phyloP scores from a whole-genome alignment of 2,329 filamentous ascomycete genomes.

The Teratosphaeria zuluensis region DNA sequence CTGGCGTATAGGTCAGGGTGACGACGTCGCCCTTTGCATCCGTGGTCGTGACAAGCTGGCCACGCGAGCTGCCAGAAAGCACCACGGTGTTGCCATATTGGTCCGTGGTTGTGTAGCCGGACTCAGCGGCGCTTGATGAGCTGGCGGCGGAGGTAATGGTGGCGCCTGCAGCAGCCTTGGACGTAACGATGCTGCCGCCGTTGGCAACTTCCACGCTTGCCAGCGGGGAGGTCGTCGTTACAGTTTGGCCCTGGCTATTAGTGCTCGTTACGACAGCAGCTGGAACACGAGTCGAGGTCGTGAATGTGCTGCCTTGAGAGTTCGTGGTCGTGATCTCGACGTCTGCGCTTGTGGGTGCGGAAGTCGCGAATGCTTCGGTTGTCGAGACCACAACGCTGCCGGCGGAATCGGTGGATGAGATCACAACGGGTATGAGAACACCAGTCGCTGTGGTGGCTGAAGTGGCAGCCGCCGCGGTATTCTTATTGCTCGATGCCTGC shows the following conservation, averaged over 20 bases:
- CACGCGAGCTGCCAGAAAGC: slow-evolving; percentile 22
- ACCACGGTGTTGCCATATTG: slow-evolving; percentile 29
- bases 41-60: slow-evolving; percentile 36
- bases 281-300: slow-evolving; percentile 29
- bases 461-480: not conserved
- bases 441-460: slow-evolving; percentile 11
- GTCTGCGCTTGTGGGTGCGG: slow-evolving; percentile 22
- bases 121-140: not conserved
- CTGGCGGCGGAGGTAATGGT: slow-evolving; percentile 16
- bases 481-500: not conserved
- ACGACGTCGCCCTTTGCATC: slow-evolving; percentile 32
- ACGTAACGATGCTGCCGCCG: slow-evolving; percentile 29
- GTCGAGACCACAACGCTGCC: slow-evolving; percentile 29
- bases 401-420: slow-evolving; percentile 29
- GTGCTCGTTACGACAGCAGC: slow-evolving; percentile 32
- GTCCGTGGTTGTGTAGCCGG: slow-evolving; percentile 29
- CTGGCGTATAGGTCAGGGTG: slow-evolving; percentile 39
- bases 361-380: slow-evolving; percentile 28
- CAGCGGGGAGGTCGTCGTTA: slow-evolving; percentile 28
- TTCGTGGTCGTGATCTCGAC: slow-evolving; percentile 24
- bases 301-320: slow-evolving; percentile 17
- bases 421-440: slow-evolving; percentile 30
- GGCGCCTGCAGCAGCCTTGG: slow-evolving; percentile 28
- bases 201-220: slow-evolving; percentile 29
- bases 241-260: slow-evolving; percentile 27